Conservation (phyloP, 2,329 filamentous ascomycete species). For the Ophiocordyceps camponoti-rufipedis region DNA sequence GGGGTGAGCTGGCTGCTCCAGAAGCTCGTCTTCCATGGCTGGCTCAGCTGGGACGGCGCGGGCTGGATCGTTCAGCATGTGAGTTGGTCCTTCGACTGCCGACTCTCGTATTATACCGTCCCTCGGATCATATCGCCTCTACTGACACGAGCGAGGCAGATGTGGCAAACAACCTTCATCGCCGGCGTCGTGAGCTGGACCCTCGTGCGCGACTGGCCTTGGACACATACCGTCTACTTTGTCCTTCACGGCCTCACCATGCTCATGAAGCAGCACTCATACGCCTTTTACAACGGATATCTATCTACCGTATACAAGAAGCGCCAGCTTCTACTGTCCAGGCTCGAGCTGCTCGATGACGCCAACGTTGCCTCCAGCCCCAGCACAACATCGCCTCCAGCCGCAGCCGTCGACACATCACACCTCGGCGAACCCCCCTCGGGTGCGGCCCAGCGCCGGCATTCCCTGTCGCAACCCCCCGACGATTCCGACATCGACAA, state of each 20-base stretch:
- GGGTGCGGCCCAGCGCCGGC: conserved; percentile 20
- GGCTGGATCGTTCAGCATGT: conserved; percentile 62
- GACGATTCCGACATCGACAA: conserved; percentile 36
- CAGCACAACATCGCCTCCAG: conserved; percentile 21
- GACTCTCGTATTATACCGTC: neutral
- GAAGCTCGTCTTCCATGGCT: conserved; percentile 35
- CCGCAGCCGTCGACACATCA: conserved; percentile 23
- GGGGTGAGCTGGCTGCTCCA: conserved; percentile 50
- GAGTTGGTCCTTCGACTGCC: conserved; percentile 7
- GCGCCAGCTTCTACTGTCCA: conserved; percentile 22
- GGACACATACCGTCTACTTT: conserved; percentile 68
- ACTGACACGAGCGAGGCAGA: conserved; percentile 12
- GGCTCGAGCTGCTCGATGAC: conserved; percentile 38
- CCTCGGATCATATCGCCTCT: too few species aligned
- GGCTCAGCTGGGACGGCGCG: conserved; percentile 44
- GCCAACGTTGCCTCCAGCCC: conserved; percentile 26
- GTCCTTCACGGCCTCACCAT: conserved; percentile 57
- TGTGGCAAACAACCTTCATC: conserved; percentile 53
- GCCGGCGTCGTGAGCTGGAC: conserved; percentile 44
- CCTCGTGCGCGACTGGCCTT: conserved; percentile 57
- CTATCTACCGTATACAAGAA: conserved; percentile 41
- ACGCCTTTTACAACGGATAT: conserved; percentile 63
- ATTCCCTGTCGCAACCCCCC: conserved; percentile 15
- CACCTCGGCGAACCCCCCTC: conserved; percentile 24
- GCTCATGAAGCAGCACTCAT: conserved; percentile 73